phyloP scores from a whole-genome alignment of 2,329 filamentous ascomycete genomes.

The Fusarium heterosporum region DNA sequence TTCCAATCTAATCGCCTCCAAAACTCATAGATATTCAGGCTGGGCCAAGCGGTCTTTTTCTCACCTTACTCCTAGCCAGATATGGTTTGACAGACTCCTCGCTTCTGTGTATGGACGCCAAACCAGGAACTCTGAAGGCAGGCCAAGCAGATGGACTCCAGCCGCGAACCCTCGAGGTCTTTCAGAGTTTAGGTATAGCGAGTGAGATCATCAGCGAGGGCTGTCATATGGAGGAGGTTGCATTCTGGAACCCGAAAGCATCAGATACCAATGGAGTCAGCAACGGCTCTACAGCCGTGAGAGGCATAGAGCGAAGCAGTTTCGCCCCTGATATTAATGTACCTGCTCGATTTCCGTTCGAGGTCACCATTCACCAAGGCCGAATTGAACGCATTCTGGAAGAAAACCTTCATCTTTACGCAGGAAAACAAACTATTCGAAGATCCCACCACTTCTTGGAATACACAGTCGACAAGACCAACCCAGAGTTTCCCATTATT shows the following conservation, averaged over 20 bases:
- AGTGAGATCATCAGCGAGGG: constrained; percentile 20
- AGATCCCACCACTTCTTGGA: constrained; percentile 16
- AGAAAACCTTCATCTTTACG: constrained; percentile 17
- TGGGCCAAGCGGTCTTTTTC: constrained; percentile 14
- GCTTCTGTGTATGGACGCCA: constrained; percentile 12
- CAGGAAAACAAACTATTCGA: background rate
- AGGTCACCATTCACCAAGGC: constrained; percentile 22
- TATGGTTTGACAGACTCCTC: constrained; percentile 12
- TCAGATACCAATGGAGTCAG: background rate
- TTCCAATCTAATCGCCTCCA: rapidly evolving
- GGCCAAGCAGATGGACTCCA: constrained; percentile 25
- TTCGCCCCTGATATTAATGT: constrained; percentile 15
- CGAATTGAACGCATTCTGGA: constrained; percentile 22
- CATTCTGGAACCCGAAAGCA: constrained; percentile 17
- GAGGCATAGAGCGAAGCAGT: constrained; percentile 20
- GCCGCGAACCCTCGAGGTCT: constrained; percentile 20
- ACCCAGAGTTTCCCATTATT: background rate
- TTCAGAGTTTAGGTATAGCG: constrained; percentile 19
- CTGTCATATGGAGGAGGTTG: constrained; percentile 28
- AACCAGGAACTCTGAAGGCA: constrained; percentile 11
- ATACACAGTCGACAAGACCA: background rate
- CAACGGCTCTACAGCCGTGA: background rate
- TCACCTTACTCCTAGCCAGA: constrained; percentile 10
- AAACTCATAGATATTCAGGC: background rate
- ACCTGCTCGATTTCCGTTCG: constrained; percentile 12